phyloP scores from a whole-genome alignment of 2,329 filamentous ascomycete genomes.

The Talaromyces sp. region DNA sequence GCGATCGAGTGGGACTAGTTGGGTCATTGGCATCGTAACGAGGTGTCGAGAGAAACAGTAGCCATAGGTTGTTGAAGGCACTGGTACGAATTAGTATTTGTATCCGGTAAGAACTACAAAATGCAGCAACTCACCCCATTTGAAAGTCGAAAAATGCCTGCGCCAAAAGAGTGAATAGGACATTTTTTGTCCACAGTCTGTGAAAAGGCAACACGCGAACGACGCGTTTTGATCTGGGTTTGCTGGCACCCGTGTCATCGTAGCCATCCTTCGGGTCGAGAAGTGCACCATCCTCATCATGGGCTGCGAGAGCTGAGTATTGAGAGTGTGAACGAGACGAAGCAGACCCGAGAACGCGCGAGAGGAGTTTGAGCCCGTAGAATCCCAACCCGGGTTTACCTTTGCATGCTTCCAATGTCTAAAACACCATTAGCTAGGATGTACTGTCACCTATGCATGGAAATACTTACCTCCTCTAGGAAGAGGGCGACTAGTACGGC shows the following conservation, averaged over 20 bases:
- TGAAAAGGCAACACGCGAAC: constrained; percentile 43
- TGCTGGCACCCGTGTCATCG: constrained; percentile 35
- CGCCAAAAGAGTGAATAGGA: constrained; percentile 54
- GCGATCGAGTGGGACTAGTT: constrained; percentile 34
- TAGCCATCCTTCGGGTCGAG: constrained; percentile 25
- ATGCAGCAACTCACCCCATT: constrained; percentile 39
- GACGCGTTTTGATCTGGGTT: constrained; percentile 29
- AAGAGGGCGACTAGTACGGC: constrained; percentile 55
- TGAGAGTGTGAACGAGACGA: constrained; percentile 26
- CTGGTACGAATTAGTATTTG: constrained; percentile 29
- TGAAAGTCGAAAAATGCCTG: constrained; percentile 70
- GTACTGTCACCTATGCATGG: not conserved
- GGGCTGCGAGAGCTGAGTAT: constrained; percentile 29
- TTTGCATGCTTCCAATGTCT: constrained; percentile 46
- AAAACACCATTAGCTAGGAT: not conserved
- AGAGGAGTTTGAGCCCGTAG: constrained; percentile 23
- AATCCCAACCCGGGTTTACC: constrained; percentile 43
- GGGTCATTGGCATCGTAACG: constrained; percentile 46
- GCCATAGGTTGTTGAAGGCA: constrained; percentile 72
- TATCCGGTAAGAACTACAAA: not conserved
- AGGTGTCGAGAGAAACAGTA: constrained; percentile 70
- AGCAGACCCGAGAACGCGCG: constrained; percentile 20
- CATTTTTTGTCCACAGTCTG: constrained; percentile 52
- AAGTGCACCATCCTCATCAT: constrained; percentile 27
- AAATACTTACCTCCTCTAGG: constrained; percentile 53